Percentiles rank a stretch among this genome's conserved stretches.
phyloP scores from a whole-genome alignment of 1,284 basidiomycete species.

The Tremellales sp. region DNA sequence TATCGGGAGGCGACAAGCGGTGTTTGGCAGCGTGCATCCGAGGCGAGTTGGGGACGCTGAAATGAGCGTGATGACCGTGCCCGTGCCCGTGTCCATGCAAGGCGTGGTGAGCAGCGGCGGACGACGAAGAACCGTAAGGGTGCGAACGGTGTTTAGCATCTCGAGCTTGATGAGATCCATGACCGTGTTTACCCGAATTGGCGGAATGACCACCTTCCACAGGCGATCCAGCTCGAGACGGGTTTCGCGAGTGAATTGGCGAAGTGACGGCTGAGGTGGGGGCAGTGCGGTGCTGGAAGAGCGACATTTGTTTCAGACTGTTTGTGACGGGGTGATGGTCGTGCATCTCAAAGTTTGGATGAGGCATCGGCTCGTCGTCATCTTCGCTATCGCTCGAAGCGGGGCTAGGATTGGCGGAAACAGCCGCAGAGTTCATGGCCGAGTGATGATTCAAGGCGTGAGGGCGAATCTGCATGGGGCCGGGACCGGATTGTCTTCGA shows the following conservation, averaged over 20 bases:
- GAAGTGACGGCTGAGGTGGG: slow-evolving; percentile 40
- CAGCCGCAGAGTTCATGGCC: slow-evolving; percentile 32
- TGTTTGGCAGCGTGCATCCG: slow-evolving; percentile 17
- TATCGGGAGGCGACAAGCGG: slow-evolving; percentile 41
- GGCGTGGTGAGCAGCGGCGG: neutral
- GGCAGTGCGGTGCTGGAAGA: slow-evolving; percentile 43
- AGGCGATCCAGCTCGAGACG: slow-evolving; percentile 37
- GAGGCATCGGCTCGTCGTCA: slow-evolving; percentile 35
- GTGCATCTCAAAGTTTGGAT: slow-evolving; percentile 53
- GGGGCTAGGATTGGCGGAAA: slow-evolving; percentile 41
- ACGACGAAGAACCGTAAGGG: slow-evolving; percentile 32
- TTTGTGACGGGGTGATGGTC: slow-evolving; percentile 65
- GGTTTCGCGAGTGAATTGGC: slow-evolving; percentile 39
- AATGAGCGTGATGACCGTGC: slow-evolving; percentile 9
- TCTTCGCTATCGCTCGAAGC: slow-evolving; percentile 44
- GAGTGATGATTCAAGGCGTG: slow-evolving; percentile 2
- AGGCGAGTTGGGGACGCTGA: slow-evolving; percentile 40
- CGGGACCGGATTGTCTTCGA: slow-evolving; percentile 23
- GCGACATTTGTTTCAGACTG: slow-evolving; percentile 61
- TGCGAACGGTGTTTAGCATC: slow-evolving; percentile 46
- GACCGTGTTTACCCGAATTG: slow-evolving; percentile 46
- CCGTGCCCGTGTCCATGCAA: neutral
- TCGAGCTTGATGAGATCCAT: slow-evolving; percentile 39
- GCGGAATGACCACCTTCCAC: slow-evolving; percentile 43
- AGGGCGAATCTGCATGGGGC: neutral